These are phyloP conservation scores for Asparagopsis taxiformis DNA, from an alignment of 31 red algal genomes.

Conservation along the genomic window DNA sequence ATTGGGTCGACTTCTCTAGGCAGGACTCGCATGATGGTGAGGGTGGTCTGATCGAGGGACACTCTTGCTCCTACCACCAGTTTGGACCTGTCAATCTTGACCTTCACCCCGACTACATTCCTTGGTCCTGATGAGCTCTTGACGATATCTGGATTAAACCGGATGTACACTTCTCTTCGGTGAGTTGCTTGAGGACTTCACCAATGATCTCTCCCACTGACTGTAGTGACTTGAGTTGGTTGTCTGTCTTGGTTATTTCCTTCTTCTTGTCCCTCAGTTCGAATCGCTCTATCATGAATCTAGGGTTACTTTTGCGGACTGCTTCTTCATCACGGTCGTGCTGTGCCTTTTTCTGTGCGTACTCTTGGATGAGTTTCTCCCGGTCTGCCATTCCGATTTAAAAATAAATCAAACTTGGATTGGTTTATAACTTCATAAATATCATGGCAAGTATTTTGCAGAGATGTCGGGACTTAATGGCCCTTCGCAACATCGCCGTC, in stretches of 20 bases:
- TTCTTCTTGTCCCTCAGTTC: slow-evolving; percentile 60
- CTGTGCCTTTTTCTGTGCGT: too few relatives aligned
- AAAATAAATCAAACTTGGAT: too few relatives aligned
- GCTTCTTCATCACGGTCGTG: too few relatives aligned
- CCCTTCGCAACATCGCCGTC: too few relatives aligned
- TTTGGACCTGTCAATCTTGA: slow-evolving; percentile 79
- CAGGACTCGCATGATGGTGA: slow-evolving; percentile 99
- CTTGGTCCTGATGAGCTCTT: slow-evolving; percentile 98
- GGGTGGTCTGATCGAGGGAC: slow-evolving; percentile 98
- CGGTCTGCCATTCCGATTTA: too few relatives aligned
- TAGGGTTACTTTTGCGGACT: too few relatives aligned
- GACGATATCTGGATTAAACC: too few relatives aligned
- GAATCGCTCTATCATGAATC: too few relatives aligned
- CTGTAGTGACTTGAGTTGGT: slow-evolving; percentile 97
- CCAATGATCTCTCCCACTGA: slow-evolving; percentile 99
- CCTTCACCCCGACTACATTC: slow-evolving; percentile 95
- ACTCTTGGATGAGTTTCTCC: too few relatives aligned
- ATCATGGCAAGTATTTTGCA: too few relatives aligned
- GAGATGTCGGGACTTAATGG: too few relatives aligned
- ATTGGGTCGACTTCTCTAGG: slow-evolving; percentile 99
- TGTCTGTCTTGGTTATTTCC: slow-evolving; percentile 90
- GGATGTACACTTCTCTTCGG: slow-evolving; percentile 92
- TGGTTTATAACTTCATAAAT: too few relatives aligned
- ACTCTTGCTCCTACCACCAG: slow-evolving; percentile 95
- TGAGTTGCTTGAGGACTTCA: slow-evolving; percentile 93